These are phyloP conservation scores for Microsporum audouinii DNA, from an alignment of 2,329 filamentous ascomycete species.

Conservation along the genomic window DNA sequence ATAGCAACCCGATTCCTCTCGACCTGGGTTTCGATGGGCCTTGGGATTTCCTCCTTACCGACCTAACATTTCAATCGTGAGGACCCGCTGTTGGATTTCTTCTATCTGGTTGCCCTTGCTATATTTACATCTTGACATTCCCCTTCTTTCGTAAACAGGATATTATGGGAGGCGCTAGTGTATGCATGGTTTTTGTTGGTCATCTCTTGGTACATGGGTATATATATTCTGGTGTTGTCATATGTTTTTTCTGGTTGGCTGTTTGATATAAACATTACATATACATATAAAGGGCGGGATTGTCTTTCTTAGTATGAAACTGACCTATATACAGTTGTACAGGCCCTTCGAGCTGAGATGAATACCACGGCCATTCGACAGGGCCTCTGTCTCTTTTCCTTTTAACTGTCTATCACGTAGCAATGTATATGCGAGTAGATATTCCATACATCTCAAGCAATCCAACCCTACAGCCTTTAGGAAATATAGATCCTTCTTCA, in stretches of 20 bases:
- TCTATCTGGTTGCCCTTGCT: neutral
- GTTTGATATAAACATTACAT: neutral
- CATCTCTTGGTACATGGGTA: neutral
- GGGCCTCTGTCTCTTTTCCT: neutral
- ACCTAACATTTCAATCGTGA: neutral
- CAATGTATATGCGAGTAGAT: neutral
- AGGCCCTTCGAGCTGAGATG: neutral
- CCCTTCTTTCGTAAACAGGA: neutral
- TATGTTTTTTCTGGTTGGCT: neutral
- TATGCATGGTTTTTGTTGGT: neutral
- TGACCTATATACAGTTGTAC: neutral
- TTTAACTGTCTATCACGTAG: neutral
- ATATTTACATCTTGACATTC: constrained; percentile 1
- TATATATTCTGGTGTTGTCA: neutral
- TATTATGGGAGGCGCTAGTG: neutral
- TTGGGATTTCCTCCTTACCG: neutral
- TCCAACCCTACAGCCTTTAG: neutral
- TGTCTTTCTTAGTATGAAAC: neutral
- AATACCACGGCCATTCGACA: neutral
- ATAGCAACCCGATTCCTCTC: neutral
- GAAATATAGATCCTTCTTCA: neutral
- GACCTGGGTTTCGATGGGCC: neutral
- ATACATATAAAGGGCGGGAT: neutral
- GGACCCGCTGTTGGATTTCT: neutral
- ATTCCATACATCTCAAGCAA: neutral